Evolutionary conservation across 306 rosid species (phyloP).

Genomic region (Dalbergia cochinchinensis): DNA sequence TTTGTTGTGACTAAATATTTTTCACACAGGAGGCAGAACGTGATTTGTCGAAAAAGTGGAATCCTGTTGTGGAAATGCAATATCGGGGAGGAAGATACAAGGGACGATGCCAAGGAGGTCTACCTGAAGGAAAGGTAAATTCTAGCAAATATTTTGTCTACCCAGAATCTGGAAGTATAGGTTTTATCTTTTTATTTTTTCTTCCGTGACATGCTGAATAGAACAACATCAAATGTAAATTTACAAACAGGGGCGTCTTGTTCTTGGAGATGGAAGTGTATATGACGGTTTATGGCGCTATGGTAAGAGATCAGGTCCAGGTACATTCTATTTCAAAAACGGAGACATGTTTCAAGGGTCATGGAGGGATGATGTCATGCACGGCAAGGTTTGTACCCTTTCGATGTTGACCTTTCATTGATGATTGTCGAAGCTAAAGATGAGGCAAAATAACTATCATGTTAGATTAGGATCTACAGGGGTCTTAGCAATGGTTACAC

Average conservation of each 20-base stretch:
- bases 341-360: slow-evolving; percentile 98
- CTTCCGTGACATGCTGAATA: slow-evolving; percentile 26
- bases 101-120: slow-evolving; percentile 98
- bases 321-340: slow-evolving; percentile 85
- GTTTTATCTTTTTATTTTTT: background rate
- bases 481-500: slow-evolving; percentile 7
- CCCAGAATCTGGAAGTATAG: slow-evolving; percentile 7
- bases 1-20: slow-evolving; percentile 35
- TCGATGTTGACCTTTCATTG: slow-evolving; percentile 24
- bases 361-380: slow-evolving; percentile 98
- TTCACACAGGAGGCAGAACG: slow-evolving; percentile 88
- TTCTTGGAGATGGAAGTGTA: slow-evolving; percentile 84
- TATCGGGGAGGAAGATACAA: slow-evolving; percentile 86
- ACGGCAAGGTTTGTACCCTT: slow-evolving; percentile 82
- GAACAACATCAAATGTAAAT: slow-evolving; percentile 37
- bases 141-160: slow-evolving; percentile 11
- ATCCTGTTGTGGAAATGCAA: slow-evolving; percentile 84
- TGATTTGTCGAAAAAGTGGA: slow-evolving; percentile 87
- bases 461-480: background rate
- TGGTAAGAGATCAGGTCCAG: slow-evolving; percentile 92
- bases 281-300: slow-evolving; percentile 93
- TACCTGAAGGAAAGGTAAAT: slow-evolving; percentile 94
- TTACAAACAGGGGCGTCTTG: slow-evolving; percentile 76
- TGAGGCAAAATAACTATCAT: background rate
- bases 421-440: slow-evolving; percentile 14